Evolutionary conservation across 768 basidiomycete species (phyloP), one percentile per base, ranked within the genome.

Genomic region (Lactarius hengduanensis): DNA sequence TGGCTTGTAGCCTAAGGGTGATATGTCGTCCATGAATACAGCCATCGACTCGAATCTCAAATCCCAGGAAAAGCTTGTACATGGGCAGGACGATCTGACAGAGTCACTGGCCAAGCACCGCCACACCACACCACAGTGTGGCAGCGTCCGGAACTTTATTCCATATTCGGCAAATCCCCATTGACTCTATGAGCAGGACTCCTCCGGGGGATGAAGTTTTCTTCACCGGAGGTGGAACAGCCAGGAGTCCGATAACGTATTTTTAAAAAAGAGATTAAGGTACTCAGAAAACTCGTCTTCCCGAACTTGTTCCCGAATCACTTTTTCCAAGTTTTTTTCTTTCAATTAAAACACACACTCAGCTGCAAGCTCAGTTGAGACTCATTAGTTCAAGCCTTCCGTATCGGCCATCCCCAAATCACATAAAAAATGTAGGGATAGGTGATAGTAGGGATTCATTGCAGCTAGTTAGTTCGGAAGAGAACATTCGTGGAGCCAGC

Each of bases 171-270:
- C 3, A 30, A 22, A 7, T 40, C 36, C 36, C 36, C 7, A 20
- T n/a, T n/a, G 38, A 13, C 1, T 9, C 3, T 3, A 28, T 4
- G 26, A 45, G 30, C 34, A 13, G 30, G 9, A 20, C 26, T 55
- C 66, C 15, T 55, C 66, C 61, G 66, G 36, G 20, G n/a, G 3
- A n/a, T 10, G 7, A 67, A 63, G 22, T 63, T 67, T 66, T 67
- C 28, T 67, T 56, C 66, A 67, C 58, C 66, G 66, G 66, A 36
- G 22, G 28, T 61, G 11, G 4, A 30, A n/a, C 55, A 54, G 50
- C 50, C 36, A 47, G 28, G 20, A 47, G 36, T 61, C 55, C 60
- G 56, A 62, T 32, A 56, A 43, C 34, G 50, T 53, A 50, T 53
- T 13, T 53, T 53, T 15, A 0, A 13, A 11, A 50, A 22, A 13